A percentile compares a stretch with the other conserved stretches of the same genome.
Evolutionary conservation across 495 filamentous ascomycete species (phyloP).

Genomic region (Podospora fimiseda): DNA sequence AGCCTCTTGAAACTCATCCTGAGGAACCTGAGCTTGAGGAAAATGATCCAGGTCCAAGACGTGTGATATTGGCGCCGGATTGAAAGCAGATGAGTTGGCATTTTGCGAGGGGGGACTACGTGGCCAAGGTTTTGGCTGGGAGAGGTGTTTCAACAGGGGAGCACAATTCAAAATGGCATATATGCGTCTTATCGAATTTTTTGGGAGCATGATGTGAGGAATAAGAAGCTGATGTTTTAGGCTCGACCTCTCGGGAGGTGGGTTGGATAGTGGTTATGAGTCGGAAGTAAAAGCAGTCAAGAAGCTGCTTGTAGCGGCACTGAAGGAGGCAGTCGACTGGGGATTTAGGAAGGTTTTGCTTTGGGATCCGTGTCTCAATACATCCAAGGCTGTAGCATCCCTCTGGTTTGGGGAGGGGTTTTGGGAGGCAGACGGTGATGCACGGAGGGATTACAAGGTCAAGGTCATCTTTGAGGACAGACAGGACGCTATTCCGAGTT

Average conservation of each 20-base stretch:
- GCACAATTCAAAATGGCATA: too few species aligned
- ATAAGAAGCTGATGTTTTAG: slow-evolving; percentile 17
- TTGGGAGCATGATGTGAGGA: slow-evolving; percentile 20
- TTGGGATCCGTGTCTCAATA: slow-evolving; percentile 5
- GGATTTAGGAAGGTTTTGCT: slow-evolving; percentile 16
- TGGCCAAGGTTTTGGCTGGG: slow-evolving; percentile 6
- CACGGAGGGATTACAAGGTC: slow-evolving; percentile 4
- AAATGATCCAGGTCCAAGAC: slow-evolving; percentile 10
- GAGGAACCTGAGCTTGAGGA: not conserved
- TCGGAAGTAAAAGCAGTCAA: not conserved
- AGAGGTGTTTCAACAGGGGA: slow-evolving; percentile 10
- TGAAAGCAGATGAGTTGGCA: slow-evolving; percentile 13
- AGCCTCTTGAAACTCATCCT: too few species aligned
- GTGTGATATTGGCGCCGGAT: slow-evolving; percentile 10
- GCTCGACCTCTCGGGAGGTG: too few species aligned
- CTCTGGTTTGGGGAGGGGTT: slow-evolving; percentile 9
- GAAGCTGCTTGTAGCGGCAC: slow-evolving; percentile 10
- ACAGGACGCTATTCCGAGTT: slow-evolving; percentile 17
- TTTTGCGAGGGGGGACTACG: slow-evolving; percentile 14
- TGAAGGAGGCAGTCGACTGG: slow-evolving; percentile 14
- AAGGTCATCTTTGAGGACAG: slow-evolving; percentile 11
- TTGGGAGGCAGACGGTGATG: too few species aligned
- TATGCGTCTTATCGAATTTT: too few species aligned
- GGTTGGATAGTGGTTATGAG: slow-evolving; percentile 3
- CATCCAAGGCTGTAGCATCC: not conserved